Evolutionary conservation across 768 basidiomycete species (phyloP).

Genomic region (Boletus subcaerulescens): DNA sequence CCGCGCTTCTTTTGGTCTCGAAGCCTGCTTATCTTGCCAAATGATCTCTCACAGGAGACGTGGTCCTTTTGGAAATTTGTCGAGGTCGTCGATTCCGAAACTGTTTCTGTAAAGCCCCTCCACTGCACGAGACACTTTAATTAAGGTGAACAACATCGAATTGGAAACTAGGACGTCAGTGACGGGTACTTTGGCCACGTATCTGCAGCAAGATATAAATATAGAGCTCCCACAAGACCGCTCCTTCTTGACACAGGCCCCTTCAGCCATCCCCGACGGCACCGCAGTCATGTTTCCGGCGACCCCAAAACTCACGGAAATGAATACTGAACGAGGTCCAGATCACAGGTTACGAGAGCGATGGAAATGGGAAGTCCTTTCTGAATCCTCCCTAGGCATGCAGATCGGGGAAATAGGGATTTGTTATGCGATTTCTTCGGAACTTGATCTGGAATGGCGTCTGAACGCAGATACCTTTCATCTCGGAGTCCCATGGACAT

Average conservation of each 20-base stretch:
- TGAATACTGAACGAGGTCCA: neutral
- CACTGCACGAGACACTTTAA: neutral
- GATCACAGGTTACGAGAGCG: neutral
- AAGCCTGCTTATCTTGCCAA: neutral
- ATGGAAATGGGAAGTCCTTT: neutral
- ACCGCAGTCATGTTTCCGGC: neutral
- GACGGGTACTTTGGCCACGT: neutral
- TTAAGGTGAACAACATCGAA: neutral
- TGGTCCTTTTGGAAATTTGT: neutral
- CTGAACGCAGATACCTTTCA: too few species aligned
- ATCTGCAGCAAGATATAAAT: neutral
- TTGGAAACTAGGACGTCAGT: neutral
- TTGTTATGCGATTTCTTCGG: neutral
- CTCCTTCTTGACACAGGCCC: neutral
- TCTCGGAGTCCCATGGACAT: too few species aligned
- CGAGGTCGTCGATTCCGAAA: neutral
- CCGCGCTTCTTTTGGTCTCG: neutral
- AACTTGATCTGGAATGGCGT: neutral
- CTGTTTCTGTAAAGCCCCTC: neutral
- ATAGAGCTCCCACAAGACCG: neutral
- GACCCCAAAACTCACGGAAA: slow-evolving; percentile 4
- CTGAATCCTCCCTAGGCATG: neutral
- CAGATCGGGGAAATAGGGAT: neutral
- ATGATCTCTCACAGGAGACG: neutral
- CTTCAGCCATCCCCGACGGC: neutral